Evolutionary conservation across 2,329 filamentous ascomycete genomes (phyloP).

Genomic region (Trichoderma endophyticum): DNA sequence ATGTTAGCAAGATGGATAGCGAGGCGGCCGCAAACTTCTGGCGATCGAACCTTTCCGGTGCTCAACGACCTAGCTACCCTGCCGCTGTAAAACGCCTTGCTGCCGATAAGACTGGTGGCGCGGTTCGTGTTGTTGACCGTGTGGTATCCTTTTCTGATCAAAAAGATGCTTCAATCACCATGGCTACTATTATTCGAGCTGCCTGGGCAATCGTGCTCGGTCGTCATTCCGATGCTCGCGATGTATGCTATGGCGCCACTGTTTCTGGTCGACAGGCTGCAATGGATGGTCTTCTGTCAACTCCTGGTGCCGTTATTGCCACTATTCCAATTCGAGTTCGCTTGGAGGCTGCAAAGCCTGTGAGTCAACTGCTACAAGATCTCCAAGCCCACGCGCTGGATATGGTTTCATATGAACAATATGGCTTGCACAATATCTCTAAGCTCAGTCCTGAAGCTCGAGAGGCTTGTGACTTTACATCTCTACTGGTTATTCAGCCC

Average conservation of each 20-base stretch:
- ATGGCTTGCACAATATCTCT: conserved; percentile 24
- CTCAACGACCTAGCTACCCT: conserved; percentile 9
- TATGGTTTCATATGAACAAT: conserved; percentile 27
- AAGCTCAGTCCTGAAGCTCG: conserved; percentile 20
- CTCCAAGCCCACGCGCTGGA: conserved; percentile 21
- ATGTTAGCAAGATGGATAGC: conserved; percentile 5
- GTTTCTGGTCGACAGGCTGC: conserved; percentile 21
- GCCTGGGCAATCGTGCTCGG: conserved; percentile 13
- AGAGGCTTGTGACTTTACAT: conserved; percentile 13
- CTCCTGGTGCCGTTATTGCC: conserved; percentile 21
- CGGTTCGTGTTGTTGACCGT: neutral
- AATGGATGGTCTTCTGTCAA: conserved; percentile 18
- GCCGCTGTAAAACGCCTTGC: neutral
- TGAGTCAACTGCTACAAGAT: conserved; percentile 16
- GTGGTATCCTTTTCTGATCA: neutral
- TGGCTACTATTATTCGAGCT: conserved; percentile 9
- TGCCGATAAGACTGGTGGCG: neutral
- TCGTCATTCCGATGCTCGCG: neutral
- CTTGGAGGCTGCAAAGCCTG: conserved; percentile 13
- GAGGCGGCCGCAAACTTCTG: conserved; percentile 14
- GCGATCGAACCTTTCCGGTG: conserved; percentile 5
- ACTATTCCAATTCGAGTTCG: conserved; percentile 22
- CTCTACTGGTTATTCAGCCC: conserved; percentile 10
- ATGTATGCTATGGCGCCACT: conserved; percentile 9
- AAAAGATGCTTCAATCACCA: neutral